Evolutionary conservation across 495 filamentous ascomycete genomes (phyloP).

Genomic region (Xylaria castorea): DNA sequence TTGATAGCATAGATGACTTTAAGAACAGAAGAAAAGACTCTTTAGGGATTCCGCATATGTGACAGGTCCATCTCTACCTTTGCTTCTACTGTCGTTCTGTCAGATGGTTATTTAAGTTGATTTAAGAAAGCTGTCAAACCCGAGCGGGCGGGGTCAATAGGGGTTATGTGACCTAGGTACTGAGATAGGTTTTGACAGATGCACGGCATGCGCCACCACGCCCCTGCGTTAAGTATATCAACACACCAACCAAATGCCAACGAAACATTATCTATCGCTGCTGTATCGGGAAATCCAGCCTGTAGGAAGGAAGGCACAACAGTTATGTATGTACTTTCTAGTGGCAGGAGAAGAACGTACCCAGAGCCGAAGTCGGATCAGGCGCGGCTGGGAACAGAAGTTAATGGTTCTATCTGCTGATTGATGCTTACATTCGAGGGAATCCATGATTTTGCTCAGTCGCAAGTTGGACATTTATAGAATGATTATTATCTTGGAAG

Average conservation of each 20-base stretch:
- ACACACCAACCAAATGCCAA: neutral
- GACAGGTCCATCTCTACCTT: neutral
- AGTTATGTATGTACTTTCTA: neutral
- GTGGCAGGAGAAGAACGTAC: neutral
- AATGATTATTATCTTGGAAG: neutral
- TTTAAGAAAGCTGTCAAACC: neutral
- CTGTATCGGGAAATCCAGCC: neutral
- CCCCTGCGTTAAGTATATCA: neutral
- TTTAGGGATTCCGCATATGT: neutral
- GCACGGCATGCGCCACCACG: neutral
- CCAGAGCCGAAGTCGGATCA: neutral
- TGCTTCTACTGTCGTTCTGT: neutral
- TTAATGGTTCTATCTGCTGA: neutral
- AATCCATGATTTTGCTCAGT: neutral
- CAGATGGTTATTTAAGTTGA: neutral
- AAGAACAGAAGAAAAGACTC: neutral
- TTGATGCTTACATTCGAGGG: neutral
- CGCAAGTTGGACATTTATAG: neutral
- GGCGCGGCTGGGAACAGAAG: neutral
- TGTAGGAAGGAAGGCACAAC: neutral
- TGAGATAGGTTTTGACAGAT: neutral
- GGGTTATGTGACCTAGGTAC: neutral
- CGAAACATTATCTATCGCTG: neutral
- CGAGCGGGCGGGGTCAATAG: neutral
- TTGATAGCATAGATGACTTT: neutral